Evolutionary conservation across 2,329 filamentous ascomycete species (phyloP), one percentile per base, ranked within the genome.

Genomic region (Albophoma yamanashiensis): DNA sequence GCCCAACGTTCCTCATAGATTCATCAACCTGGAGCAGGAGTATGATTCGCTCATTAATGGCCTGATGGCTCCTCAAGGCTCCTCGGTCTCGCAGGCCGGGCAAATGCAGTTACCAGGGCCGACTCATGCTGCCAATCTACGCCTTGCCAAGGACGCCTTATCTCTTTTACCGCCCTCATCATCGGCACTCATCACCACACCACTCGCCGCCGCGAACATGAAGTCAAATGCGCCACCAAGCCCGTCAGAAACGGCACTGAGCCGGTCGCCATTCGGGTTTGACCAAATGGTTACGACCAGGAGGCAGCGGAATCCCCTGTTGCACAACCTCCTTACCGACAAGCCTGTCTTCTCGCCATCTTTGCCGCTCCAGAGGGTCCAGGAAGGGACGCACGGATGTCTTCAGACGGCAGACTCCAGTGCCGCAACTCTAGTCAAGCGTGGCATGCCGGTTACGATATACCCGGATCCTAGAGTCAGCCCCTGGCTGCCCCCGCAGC

Each of bases 321-420:
- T 99, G 55, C 92, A 99, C 74, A 97, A 97, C 67, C 84, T 99
- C 1, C 82, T 99, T 12, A 99, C 94, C 2, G 94, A 99, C 74
- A 95, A 96, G 68, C 93, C 94, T 0, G 83, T 92, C 17, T 89
- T 92, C 64, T 97, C 94, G 1, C 94, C 94, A 1, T 99, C 94
- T 0, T 79, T 99, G 0, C 94, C 94, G 0, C 80, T 86, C 8
- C 83, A 86, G 47, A 82, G 89, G 56, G 81, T 91, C 39, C 64
- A 71, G 43, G 63, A 73, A 63, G 66, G 74, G 56, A 60, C 58
- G 64, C 68, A 58, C 58, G 69, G 57, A 60, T 78, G 6, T 75
- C 78, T 58, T 6, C 62, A 61, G 42, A 58, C 62, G n/a, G 62
- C 63, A 9, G 65, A 65, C n/a, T 67, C 67, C 8, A 66, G 64